Conservation (phyloP, 192 early-diverging fungal species). For the Backusella tarrabulga region DNA sequence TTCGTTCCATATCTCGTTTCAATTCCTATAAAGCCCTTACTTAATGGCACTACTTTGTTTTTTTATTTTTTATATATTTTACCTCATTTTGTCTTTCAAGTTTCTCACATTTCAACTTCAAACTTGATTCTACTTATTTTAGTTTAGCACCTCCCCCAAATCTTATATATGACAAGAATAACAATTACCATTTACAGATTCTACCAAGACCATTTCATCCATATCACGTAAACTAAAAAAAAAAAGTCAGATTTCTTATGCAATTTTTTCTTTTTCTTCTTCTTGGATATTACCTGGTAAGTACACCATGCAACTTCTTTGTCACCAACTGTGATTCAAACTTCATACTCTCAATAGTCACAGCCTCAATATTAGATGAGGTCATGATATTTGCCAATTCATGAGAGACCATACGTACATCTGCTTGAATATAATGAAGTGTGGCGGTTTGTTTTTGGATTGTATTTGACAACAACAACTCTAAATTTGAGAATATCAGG, state of each 20-base stretch:
- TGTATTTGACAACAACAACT: neutral
- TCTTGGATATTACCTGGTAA: neutral
- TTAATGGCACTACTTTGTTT: neutral
- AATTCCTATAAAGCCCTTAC: neutral
- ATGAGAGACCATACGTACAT: neutral
- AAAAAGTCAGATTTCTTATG: neutral
- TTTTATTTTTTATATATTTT: no score
- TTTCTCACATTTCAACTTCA: neutral
- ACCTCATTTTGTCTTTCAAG: conserved; percentile 1
- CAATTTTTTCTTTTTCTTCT: no score
- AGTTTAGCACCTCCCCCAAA: neutral
- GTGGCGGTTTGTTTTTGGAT: neutral
- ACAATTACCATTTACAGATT: neutral
- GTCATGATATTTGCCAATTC: neutral
- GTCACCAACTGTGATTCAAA: neutral
- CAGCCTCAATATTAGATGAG: neutral
- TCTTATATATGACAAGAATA: neutral
- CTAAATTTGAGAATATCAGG: neutral
- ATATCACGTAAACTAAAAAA: neutral
- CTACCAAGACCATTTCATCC: neutral
- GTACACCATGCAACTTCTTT: neutral
- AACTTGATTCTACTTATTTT: neutral
- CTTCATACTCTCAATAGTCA: neutral
- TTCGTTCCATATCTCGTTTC: neutral
- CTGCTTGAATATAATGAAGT: neutral